Evolutionary conservation across 805 yeast species (phyloP).

Genomic region (Lachancea cidri): DNA sequence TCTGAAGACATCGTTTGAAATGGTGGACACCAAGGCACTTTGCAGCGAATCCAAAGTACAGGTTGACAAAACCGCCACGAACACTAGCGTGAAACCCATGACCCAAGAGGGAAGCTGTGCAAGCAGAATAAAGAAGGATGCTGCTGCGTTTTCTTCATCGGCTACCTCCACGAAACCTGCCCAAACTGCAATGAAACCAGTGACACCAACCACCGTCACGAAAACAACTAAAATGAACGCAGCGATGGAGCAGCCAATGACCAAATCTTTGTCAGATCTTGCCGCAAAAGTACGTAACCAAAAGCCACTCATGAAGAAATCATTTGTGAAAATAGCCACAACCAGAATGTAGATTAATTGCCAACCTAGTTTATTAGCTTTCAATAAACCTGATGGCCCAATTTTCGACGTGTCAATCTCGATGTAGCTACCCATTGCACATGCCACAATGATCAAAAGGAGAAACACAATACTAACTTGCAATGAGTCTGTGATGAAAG

Average conservation of each 20-base stretch:
- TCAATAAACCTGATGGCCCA: constrained; percentile 59
- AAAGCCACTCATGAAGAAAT: constrained; percentile 84
- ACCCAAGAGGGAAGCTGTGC: constrained; percentile 80
- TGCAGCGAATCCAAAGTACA: constrained; percentile 88
- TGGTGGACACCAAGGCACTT: constrained; percentile 80
- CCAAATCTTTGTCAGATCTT: constrained; percentile 64
- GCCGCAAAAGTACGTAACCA: constrained; percentile 95
- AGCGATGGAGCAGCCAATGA: constrained; percentile 73
- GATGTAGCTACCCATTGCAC: constrained; percentile 74
- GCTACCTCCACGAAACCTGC: constrained; percentile 53
- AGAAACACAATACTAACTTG: constrained; percentile 74
- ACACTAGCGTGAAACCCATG: constrained; percentile 74
- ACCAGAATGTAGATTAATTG: constrained; percentile 78
- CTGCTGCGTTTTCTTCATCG: constrained; percentile 47
- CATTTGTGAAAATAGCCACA: constrained; percentile 86
- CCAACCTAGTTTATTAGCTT: constrained; percentile 76
- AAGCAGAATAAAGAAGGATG: constrained; percentile 69
- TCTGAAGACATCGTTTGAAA: constrained; percentile 85
- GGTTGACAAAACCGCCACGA: constrained; percentile 68
- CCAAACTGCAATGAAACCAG: constrained; percentile 92
- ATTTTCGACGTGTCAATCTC: constrained; percentile 54
- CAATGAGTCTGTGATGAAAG: constrained; percentile 80
- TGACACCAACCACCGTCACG: constrained; percentile 67
- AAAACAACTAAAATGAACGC: constrained; percentile 58
- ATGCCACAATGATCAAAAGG: constrained; percentile 61